Conservation (phyloP, 331 rosid species). For the Quercus phellos region DNA sequence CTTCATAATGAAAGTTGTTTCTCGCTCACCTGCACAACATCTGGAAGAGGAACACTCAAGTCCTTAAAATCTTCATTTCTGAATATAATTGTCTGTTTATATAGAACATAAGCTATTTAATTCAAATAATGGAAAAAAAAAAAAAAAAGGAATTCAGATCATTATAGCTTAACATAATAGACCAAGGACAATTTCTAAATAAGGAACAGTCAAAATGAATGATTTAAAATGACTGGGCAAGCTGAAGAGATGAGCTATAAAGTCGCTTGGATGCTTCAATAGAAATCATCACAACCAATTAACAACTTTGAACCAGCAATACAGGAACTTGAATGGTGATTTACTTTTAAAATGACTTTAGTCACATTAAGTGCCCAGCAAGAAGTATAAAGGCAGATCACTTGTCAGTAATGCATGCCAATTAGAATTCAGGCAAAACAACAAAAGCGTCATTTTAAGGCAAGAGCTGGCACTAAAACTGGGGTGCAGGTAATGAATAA, state of each 20-base stretch:
- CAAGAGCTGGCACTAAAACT: too few species aligned
- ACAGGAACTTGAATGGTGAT: background rate
- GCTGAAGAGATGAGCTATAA: background rate
- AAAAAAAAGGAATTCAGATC: background rate
- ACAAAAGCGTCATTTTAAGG: background rate
- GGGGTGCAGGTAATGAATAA: too few species aligned
- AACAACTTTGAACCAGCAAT: background rate
- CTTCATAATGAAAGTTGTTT: background rate
- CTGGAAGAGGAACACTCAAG: slow-evolving; percentile 80
- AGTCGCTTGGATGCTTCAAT: background rate
- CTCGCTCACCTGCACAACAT: slow-evolving; percentile 60
- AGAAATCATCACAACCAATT: background rate
- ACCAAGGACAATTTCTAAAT: background rate
- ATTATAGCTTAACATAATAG: background rate
- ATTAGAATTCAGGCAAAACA: background rate
- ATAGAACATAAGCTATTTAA: background rate
- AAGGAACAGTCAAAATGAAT: background rate
- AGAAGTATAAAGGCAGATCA: background rate
- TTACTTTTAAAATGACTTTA: background rate
- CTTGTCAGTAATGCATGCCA: background rate
- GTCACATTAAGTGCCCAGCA: background rate
- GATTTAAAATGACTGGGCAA: background rate
- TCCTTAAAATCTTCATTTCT: slow-evolving; percentile 55
- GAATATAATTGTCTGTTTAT: slow-evolving; percentile 64
- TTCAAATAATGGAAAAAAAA: background rate